Percentiles rank a stretch among this genome's conserved stretches.
Evolutionary conservation across 805 yeast species (phyloP).

Genomic region (Nematodospora valgi): DNA sequence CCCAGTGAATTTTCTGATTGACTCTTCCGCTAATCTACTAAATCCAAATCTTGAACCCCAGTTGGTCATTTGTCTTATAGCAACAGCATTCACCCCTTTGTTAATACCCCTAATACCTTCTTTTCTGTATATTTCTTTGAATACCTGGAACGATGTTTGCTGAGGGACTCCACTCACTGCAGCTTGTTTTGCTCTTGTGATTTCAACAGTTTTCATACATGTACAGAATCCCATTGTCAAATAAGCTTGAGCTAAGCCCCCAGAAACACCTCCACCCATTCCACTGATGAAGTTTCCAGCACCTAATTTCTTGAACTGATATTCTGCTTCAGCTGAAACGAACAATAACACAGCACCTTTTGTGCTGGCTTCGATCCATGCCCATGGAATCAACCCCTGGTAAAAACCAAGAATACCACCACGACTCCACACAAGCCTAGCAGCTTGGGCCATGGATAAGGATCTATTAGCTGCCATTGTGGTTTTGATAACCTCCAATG

Average conservation of each 20-base stretch:
- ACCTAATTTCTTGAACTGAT: constrained; percentile 61
- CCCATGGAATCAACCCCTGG: constrained; percentile 99
- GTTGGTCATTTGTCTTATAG: constrained; percentile 97
- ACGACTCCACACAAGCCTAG: constrained; percentile 79
- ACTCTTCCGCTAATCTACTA: constrained; percentile 86
- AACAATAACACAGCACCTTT: constrained; percentile 95
- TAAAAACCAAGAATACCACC: constrained; percentile 93
- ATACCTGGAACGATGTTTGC: constrained; percentile 78
- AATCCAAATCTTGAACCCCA: constrained; percentile 99
- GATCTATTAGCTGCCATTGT: constrained; percentile 97
- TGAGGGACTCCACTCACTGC: constrained; percentile 57
- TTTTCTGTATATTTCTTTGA: constrained; percentile 72
- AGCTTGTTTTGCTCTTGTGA: constrained; percentile 81
- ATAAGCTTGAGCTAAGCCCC: constrained; percentile 96
- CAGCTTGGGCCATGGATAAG: constrained; percentile 63
- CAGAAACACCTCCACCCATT: constrained; percentile 91
- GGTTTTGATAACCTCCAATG: constrained; percentile 91
- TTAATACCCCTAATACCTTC: constrained; percentile 96
- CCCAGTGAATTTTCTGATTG: constrained; percentile 60
- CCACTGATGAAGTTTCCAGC: constrained; percentile 72
- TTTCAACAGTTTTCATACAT: constrained; percentile 98
- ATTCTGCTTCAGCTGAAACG: constrained; percentile 90
- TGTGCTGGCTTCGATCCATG: constrained; percentile 99
- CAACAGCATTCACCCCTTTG: constrained; percentile 98
- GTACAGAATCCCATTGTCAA: constrained; percentile 98